phyloP scores from a whole-genome alignment of 805 yeast species.

The Jamesozyma hellenica region DNA sequence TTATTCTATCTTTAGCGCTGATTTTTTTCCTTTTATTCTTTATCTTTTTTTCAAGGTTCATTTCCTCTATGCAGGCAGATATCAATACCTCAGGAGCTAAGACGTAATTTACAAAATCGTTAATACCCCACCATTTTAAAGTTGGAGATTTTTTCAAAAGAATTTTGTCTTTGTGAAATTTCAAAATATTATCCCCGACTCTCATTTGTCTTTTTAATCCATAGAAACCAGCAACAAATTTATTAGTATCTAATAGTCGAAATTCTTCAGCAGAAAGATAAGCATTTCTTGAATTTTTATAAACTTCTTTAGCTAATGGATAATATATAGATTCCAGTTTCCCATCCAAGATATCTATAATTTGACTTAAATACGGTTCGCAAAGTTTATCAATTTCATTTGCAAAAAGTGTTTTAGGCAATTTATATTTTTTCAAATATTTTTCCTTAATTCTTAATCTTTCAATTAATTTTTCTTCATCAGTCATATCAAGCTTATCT shows the following conservation, averaged over 20 bases:
- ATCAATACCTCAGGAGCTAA: conserved; percentile 54
- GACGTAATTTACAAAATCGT: conserved; percentile 47
- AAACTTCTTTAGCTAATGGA: conserved; percentile 37
- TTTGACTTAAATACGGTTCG: conserved; percentile 24
- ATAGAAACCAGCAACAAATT: conserved; percentile 48
- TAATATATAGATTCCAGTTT: conserved; percentile 40
- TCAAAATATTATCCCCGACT: conserved; percentile 37
- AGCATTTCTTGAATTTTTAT: conserved; percentile 31
- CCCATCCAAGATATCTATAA: conserved; percentile 38
- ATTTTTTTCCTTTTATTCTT: background rate
- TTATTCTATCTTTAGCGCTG: no score
- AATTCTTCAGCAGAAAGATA: conserved; percentile 40
- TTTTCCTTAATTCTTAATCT: background rate
- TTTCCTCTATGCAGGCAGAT: conserved; percentile 40
- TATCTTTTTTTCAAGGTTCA: conserved; percentile 15
- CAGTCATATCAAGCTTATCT: background rate
- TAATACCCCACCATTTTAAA: conserved; percentile 50
- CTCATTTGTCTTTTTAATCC: conserved; percentile 49
- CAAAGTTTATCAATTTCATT: conserved; percentile 25
- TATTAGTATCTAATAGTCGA: conserved; percentile 35
- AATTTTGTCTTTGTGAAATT: conserved; percentile 27
- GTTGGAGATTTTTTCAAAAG: conserved; percentile 32
- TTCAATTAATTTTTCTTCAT: background rate
- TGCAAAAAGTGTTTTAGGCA: conserved; percentile 23
- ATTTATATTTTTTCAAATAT: conserved; percentile 7